Conservation (phyloP, 2,329 filamentous ascomycete species). For the Neonectria punicea region DNA sequence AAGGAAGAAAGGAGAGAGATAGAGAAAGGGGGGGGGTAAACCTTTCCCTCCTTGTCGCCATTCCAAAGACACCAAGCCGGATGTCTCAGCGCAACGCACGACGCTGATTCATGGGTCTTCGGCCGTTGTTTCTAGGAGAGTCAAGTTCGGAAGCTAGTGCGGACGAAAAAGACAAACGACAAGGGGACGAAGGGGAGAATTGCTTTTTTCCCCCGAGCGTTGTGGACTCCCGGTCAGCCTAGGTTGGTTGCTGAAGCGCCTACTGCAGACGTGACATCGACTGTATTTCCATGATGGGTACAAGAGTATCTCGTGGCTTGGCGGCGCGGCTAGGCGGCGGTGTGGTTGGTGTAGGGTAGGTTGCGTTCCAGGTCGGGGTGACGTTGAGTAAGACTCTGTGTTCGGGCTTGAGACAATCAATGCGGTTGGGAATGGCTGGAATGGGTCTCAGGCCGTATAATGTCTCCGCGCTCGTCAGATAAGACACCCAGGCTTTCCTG, state of each 20-base stretch:
- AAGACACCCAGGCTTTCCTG: constrained; percentile 4
- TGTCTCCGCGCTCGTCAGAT: not conserved
- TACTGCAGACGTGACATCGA: constrained; percentile 4
- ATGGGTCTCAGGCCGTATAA: not conserved
- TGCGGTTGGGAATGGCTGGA: not conserved
- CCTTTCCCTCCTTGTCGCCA: not conserved
- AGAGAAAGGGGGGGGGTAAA: too few relatives aligned
- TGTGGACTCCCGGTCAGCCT: not conserved
- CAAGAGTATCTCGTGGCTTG: constrained; percentile 22
- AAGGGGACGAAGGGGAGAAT: not conserved
- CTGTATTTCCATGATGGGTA: constrained; percentile 9
- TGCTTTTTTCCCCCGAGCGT: not conserved
- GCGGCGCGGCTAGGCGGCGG: constrained; percentile 12
- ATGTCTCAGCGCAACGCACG: constrained; percentile 6
- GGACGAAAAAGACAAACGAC: not conserved
- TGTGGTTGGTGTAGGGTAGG: constrained; percentile 9
- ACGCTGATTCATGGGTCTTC: constrained; percentile 1
- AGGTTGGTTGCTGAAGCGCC: not conserved
- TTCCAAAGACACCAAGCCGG: not conserved
- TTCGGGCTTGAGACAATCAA: constrained; percentile 4
- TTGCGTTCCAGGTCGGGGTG: not conserved
- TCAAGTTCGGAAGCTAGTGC: constrained; percentile 8
- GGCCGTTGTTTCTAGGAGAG: constrained; percentile 6
- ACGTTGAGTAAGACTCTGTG: constrained; percentile 12
- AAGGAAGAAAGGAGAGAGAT: not conserved